Evolutionary conservation across 2,329 filamentous ascomycete species (phyloP).

Genomic region (Plectosphaerella cucumerina): DNA sequence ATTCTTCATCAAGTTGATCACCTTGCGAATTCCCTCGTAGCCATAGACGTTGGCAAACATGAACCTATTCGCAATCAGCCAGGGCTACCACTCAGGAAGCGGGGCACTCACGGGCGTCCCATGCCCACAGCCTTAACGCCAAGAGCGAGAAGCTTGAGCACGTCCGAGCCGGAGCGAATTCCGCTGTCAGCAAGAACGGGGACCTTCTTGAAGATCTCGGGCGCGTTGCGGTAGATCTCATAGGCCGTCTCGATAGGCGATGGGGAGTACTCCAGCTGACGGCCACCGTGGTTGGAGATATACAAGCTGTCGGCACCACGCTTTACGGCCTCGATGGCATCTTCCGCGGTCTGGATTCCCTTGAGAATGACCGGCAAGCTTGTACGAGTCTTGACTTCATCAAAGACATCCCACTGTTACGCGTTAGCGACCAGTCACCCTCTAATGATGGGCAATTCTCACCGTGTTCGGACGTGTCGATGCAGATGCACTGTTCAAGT

Average conservation of each 20-base stretch:
- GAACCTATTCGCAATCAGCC: slow-evolving; percentile 19
- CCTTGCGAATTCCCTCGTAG: slow-evolving; percentile 38
- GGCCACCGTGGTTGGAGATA: slow-evolving; percentile 36
- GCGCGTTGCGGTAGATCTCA: slow-evolving; percentile 28
- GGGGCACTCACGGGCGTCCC: slow-evolving; percentile 27
- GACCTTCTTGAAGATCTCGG: slow-evolving; percentile 28
- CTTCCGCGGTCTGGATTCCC: slow-evolving; percentile 31
- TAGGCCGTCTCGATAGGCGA: slow-evolving; percentile 24
- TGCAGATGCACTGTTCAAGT: not conserved
- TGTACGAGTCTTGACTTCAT: slow-evolving; percentile 24
- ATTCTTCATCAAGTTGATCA: slow-evolving; percentile 42
- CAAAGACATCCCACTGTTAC: slow-evolving; percentile 17
- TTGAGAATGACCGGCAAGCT: slow-evolving; percentile 31
- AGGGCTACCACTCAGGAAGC: not conserved
- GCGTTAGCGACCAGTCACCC: not conserved
- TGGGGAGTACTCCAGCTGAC: slow-evolving; percentile 34
- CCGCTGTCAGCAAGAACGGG: slow-evolving; percentile 33
- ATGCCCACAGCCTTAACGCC: slow-evolving; percentile 36
- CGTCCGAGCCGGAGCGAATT: slow-evolving; percentile 31
- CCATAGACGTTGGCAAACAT: slow-evolving; percentile 50
- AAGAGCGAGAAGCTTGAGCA: slow-evolving; percentile 33
- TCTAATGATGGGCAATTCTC: not conserved
- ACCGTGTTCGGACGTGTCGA: slow-evolving; percentile 6
- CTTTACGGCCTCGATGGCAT: slow-evolving; percentile 27
- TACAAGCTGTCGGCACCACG: slow-evolving; percentile 30